These are phyloP conservation scores for Auricularia heimuer DNA, from an alignment of 768 basidiomycete species.

Conservation along the genomic window DNA sequence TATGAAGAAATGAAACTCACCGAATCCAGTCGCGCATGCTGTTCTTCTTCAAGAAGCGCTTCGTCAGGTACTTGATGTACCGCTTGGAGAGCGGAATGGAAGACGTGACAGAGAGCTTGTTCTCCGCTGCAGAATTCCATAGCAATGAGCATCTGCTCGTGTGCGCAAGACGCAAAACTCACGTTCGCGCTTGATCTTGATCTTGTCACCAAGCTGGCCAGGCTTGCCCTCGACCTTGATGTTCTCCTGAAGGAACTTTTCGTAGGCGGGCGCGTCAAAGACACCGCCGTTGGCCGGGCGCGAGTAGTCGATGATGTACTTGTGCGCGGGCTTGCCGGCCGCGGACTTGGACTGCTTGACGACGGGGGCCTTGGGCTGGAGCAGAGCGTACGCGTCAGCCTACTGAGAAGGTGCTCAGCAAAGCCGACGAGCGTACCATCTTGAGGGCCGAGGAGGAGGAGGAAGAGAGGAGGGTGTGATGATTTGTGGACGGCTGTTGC, in stretches of 20 bases:
- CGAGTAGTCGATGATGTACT: conserved; percentile 80
- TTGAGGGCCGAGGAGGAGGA: conserved; percentile 22
- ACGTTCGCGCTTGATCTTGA: conserved; percentile 87
- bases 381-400: conserved; percentile 45
- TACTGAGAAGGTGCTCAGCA: conserved; percentile 93
- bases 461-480: conserved; percentile 13
- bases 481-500: conserved; percentile 16
- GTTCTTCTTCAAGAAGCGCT: conserved; percentile 99
- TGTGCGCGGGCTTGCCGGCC: conserved; percentile 47
- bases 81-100: conserved; percentile 90
- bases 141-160: not conserved
- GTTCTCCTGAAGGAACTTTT: conserved; percentile 89
- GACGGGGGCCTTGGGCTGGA: conserved; percentile 11
- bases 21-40: conserved; percentile 93
- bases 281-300: conserved; percentile 60
- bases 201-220: conserved; percentile 81
- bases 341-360: conserved; percentile 45
- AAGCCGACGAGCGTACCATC: conserved; percentile 77
- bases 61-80: conserved; percentile 97
- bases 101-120: conserved; percentile 76
- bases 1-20: conserved; percentile 25
- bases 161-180: conserved; percentile 18
- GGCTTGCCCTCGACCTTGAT: conserved; percentile 90
- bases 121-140: conserved; percentile 40
- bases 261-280: conserved; percentile 50